Base-by-base conservation (phyloP, 106 monocot genomes). In the Chionographis japonica region DNA sequence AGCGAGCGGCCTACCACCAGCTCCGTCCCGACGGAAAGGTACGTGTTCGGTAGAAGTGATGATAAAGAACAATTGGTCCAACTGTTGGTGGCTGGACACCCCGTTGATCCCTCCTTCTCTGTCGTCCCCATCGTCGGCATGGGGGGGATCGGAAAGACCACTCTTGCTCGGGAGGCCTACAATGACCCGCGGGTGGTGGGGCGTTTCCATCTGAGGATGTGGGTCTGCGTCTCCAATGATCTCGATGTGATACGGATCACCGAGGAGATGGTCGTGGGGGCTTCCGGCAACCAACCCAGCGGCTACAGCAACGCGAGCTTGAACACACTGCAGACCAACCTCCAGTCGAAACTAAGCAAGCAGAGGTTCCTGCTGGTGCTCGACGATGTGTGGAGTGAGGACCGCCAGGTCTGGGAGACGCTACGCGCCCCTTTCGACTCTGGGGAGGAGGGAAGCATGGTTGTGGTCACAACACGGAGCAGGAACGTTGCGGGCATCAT, bases 321-420 rank as follows among this genome's bases (percentile, higher is more conserved):
- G 53, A 55, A 77, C 27, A 8, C 10, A 17, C 39, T 77, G 16
- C 69, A 74, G 19, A 14, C 8, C 6, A 50, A 14, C 41, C 68
- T 84, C 10, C 1, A 35, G 42, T 14, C 66, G 4, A 37, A 19
- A 37, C 39, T 84, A 56, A 20, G 13, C 2, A 35, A 35, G 4
- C 73, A 39, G 54, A 80, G 18, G n/a, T 73, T 80, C 61, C 16
- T 83, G 7, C 70, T 83, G n/a, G 78, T 83, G n/a, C 43, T 83
- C 14, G 83, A 83, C 61, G 77, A 84, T 54, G 76, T 84, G 3
- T 80, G 84, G 84, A 58, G 68, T 49, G 63, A 73, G 19, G 53
- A 62, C 38, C 27, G 27, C 5, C 38, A 7, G 14, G 10, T 35
- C 5, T 84, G 80, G 84, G 46, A 68, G 3, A 60, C 6, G 8